Evolutionary conservation across 108 stramenopile species (phyloP).

Genomic region (Cyclostephanos tholiformis): DNA sequence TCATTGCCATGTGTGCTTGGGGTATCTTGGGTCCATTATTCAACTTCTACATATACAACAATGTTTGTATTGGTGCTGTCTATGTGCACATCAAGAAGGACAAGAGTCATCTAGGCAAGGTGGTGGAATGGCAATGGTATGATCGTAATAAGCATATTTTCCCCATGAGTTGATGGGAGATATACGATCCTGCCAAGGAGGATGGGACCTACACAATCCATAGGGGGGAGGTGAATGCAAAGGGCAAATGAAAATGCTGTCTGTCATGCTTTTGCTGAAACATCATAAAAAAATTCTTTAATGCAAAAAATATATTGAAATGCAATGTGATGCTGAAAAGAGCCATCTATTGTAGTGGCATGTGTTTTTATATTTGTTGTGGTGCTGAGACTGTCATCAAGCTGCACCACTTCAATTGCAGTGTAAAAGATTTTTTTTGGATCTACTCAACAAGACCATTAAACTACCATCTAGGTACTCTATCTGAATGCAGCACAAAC

Average conservation of each 20-base stretch:
- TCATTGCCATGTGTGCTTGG: constrained; percentile 94
- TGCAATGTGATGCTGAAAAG: no score
- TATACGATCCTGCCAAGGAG: constrained; percentile 92
- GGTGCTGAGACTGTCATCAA: no score
- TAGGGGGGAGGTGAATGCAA: constrained; percentile 77
- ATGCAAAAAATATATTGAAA: no score
- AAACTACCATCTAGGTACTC: neutral
- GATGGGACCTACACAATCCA: constrained; percentile 91
- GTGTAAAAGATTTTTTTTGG: neutral
- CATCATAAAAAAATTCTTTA: no score
- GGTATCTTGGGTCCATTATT: constrained; percentile 94
- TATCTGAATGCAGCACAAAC: neutral
- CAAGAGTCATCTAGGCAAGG: constrained; percentile 96
- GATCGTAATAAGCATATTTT: constrained; percentile 99
- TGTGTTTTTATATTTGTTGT: neutral
- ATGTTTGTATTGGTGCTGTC: constrained; percentile 81
- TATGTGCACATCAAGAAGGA: constrained; percentile 94
- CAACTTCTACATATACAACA: constrained; percentile 96
- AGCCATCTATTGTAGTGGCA: no score
- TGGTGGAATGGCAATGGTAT: constrained; percentile 94
- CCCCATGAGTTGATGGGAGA: constrained; percentile 96
- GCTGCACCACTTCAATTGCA: neutral
- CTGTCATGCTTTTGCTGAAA: no score
- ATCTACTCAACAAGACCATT: neutral
- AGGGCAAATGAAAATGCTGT: constrained; percentile 14